Conservation (phyloP, 352 stramenopile species). For the Thraustotheca clavata region DNA sequence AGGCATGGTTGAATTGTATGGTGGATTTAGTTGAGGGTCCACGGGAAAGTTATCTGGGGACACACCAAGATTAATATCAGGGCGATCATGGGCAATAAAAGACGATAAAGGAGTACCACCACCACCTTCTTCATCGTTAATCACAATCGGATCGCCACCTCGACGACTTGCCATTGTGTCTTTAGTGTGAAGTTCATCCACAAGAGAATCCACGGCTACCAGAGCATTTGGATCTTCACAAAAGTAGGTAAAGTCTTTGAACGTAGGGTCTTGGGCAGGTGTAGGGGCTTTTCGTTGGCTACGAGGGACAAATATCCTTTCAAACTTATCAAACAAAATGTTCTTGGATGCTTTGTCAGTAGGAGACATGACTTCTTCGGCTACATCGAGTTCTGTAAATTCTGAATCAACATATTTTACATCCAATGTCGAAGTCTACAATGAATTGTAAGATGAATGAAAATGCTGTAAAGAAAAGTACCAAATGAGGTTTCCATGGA, state of each 20-base stretch:
- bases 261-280: constrained; percentile 79
- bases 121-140: neutral
- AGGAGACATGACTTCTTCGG: constrained; percentile 72
- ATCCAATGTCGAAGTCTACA: constrained; percentile 62
- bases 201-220: constrained; percentile 70
- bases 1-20: constrained; percentile 19
- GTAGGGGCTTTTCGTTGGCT: constrained; percentile 29
- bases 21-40: constrained; percentile 18
- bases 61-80: constrained; percentile 32
- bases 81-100: constrained; percentile 66
- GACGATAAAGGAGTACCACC: constrained; percentile 68
- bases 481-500: constrained; percentile 79
- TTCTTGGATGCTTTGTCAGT: constrained; percentile 82
- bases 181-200: constrained; percentile 53
- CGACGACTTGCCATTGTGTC: neutral
- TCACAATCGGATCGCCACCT: neutral
- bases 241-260: constrained; percentile 88
- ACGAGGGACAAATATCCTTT: constrained; percentile 21
- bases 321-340: constrained; percentile 61
- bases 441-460: neutral
- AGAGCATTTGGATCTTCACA: constrained; percentile 81
- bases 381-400: constrained; percentile 78
- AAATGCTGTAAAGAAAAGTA: constrained; percentile 23
- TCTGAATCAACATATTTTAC: constrained; percentile 82
- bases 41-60: constrained; percentile 15